Conservation (phyloP, 164 flowering plant species). For the Hamamelis virginiana region DNA sequence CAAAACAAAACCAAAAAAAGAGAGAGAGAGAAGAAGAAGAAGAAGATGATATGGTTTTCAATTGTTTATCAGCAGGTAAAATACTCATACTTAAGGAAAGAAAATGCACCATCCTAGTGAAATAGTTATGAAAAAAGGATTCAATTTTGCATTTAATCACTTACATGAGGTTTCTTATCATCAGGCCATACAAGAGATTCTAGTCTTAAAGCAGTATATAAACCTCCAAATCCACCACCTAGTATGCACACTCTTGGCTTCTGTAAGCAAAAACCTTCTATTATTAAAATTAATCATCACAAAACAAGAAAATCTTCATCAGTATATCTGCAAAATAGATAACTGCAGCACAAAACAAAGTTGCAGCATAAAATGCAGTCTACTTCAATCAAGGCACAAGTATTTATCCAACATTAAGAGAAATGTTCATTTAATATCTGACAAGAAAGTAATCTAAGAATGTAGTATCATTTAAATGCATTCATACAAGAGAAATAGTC, state of each 20-base stretch:
- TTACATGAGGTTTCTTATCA: conserved; percentile 89
- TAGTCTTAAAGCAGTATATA: conserved; percentile 90
- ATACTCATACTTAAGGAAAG: too few relatives aligned
- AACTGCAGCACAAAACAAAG: not conserved
- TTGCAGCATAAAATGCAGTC: not conserved
- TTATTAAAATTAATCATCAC: not conserved
- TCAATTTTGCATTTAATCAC: not conserved
- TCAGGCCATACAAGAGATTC: conserved; percentile 93
- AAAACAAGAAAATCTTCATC: not conserved
- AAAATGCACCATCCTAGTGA: too few relatives aligned
- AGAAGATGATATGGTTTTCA: too few relatives aligned
- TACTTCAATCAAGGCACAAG: not conserved
- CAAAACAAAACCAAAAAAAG: too few relatives aligned
- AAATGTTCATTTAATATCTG: not conserved
- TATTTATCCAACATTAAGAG: not conserved
- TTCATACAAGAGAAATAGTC: not conserved
- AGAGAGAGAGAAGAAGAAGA: too few relatives aligned
- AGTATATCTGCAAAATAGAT: not conserved
- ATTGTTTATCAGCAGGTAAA: too few relatives aligned
- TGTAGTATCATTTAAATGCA: not conserved
- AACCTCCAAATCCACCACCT: conserved; percentile 99
- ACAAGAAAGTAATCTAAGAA: not conserved
- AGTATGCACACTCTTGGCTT: conserved; percentile 88
- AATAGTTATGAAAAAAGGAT: too few relatives aligned
- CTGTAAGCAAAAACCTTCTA: conserved; percentile 38